These are phyloP conservation scores for Aphanomyces astaci DNA, from an alignment of 352 stramenopile species.

Conservation along the genomic window DNA sequence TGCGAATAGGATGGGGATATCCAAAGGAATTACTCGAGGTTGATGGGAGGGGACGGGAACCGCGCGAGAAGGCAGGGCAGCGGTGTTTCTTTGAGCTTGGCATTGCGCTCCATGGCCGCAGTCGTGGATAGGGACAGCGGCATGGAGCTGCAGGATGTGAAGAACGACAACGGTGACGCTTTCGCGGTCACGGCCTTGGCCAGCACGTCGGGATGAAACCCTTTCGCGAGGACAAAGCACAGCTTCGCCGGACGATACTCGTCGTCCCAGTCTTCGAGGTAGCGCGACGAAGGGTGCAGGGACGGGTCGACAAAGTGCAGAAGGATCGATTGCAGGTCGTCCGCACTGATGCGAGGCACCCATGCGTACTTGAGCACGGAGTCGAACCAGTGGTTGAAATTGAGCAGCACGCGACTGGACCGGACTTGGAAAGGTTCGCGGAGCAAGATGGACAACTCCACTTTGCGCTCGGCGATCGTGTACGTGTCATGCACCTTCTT, in stretches of 20 bases:
- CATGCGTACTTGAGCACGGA: background rate
- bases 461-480: slow-evolving; percentile 1
- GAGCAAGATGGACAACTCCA: slow-evolving; percentile 11
- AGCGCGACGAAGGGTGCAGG: background rate
- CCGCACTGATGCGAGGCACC: background rate
- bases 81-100: slow-evolving; percentile 44
- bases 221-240: slow-evolving; percentile 60
- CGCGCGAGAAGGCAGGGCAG: slow-evolving; percentile 60
- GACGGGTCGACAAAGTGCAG: background rate
- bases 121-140: slow-evolving; percentile 58
- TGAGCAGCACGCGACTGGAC: slow-evolving; percentile 9
- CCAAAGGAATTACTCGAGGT: slow-evolving; percentile 44
- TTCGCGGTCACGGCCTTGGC: slow-evolving; percentile 51
- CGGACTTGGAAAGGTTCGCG: slow-evolving; percentile 18
- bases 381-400: slow-evolving; percentile 20
- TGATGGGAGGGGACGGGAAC: slow-evolving; percentile 52
- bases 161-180: slow-evolving; percentile 42
- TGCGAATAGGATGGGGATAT: too few relatives aligned
- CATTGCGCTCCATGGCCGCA: slow-evolving; percentile 40
- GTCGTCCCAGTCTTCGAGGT: slow-evolving; percentile 13
- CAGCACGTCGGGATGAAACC: slow-evolving; percentile 59
- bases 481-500: slow-evolving; percentile 11
- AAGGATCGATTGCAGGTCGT: slow-evolving; percentile 14
- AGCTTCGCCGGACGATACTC: slow-evolving; percentile 40
- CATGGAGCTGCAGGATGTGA: slow-evolving; percentile 60